These are phyloP conservation scores for Cylindrotheca fusiformis DNA, from an alignment of 108 stramenopile genomes.

Conservation along the genomic window DNA sequence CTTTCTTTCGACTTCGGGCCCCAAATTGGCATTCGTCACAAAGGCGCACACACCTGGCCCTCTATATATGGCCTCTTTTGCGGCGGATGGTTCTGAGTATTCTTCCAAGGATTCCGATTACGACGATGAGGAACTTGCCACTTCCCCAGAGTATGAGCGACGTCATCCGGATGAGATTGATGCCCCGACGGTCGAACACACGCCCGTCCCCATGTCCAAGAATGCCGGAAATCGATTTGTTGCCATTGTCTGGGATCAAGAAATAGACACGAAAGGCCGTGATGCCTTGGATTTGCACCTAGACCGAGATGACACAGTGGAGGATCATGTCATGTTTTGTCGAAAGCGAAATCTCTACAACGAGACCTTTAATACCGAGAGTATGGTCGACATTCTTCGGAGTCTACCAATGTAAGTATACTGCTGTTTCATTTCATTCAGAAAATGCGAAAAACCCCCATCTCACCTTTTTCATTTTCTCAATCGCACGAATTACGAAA, in stretches of 20 bases:
- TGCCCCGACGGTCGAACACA: slow-evolving; percentile 49
- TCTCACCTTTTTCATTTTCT: background rate
- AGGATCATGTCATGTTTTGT: slow-evolving; percentile 87
- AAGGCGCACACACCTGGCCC: background rate
- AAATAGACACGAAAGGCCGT: slow-evolving; percentile 39
- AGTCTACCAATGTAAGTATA: slow-evolving; percentile 80
- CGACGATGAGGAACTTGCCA: slow-evolving; percentile 45
- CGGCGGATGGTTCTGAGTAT: slow-evolving; percentile 53
- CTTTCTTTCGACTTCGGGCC: background rate
- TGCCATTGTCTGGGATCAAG: slow-evolving; percentile 61
- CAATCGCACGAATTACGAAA: background rate
- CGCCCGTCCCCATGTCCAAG: slow-evolving; percentile 74
- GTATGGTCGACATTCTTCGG: slow-evolving; percentile 81
- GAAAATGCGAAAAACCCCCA: background rate
- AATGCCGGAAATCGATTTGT: slow-evolving; percentile 83
- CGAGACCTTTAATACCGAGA: slow-evolving; percentile 79
- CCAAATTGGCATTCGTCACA: slow-evolving; percentile 1
- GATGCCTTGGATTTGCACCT: slow-evolving; percentile 64
- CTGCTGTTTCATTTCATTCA: background rate
- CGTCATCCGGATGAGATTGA: slow-evolving; percentile 17
- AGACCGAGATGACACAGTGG: slow-evolving; percentile 58
- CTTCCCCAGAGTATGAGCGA: slow-evolving; percentile 7
- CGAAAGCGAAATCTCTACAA: slow-evolving; percentile 85
- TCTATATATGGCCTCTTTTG: slow-evolving; percentile 34
- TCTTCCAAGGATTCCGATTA: slow-evolving; percentile 61